phyloP scores from a whole-genome alignment of 2,329 filamentous ascomycete species.

The Taxawa tesnikishii region DNA sequence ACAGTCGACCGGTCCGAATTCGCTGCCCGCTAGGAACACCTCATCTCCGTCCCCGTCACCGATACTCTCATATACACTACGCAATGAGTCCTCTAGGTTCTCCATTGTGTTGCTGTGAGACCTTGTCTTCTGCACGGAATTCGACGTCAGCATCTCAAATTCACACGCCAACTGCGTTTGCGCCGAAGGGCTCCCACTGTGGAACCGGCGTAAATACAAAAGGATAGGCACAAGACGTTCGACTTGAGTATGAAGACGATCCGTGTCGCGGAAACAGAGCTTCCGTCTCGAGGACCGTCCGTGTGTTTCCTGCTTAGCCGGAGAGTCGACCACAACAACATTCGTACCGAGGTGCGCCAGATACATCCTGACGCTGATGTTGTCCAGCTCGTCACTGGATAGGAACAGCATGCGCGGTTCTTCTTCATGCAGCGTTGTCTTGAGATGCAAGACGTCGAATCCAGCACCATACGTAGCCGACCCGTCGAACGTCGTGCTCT shows the following conservation, averaged over 20 bases:
- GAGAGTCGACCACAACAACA: neutral
- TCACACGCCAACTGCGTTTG: neutral
- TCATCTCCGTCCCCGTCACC: neutral
- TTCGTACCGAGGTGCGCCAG: constrained; percentile 15
- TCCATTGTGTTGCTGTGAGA: neutral
- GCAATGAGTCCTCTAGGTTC: neutral
- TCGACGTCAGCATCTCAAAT: constrained; percentile 1
- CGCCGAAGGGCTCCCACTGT: constrained; percentile 1
- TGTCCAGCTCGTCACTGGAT: constrained; percentile 17
- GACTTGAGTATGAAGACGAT: constrained; percentile 21
- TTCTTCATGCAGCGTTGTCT: constrained; percentile 14
- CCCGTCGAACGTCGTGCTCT: constrained; percentile 59
- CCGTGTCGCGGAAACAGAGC: constrained; percentile 21
- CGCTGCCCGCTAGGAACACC: constrained; percentile 1
- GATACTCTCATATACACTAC: neutral
- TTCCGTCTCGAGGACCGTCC: constrained; percentile 9
- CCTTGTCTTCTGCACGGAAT: neutral
- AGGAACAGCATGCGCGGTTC: constrained; percentile 27
- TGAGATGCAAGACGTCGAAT: constrained; percentile 67
- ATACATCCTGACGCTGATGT: constrained; percentile 20
- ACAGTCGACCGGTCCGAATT: constrained; percentile 3
- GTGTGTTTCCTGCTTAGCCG: constrained; percentile 11
- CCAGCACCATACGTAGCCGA: constrained; percentile 60
- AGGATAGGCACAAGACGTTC: constrained; percentile 15
- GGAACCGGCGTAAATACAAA: constrained; percentile 21